phyloP scores from a whole-genome alignment of 2,329 filamentous ascomycete species.

The Aschersonia sp. region DNA sequence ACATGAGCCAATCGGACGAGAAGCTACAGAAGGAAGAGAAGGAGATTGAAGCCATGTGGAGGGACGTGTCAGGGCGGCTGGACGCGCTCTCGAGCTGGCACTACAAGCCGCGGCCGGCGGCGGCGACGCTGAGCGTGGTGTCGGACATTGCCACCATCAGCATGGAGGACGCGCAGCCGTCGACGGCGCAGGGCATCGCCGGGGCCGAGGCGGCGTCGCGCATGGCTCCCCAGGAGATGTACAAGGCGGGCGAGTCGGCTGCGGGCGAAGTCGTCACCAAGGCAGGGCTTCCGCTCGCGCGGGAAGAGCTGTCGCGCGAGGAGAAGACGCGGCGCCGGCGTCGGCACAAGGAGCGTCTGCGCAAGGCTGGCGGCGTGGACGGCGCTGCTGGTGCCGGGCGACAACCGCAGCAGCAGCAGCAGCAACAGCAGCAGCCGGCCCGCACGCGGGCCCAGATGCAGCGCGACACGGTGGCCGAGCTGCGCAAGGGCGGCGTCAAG shows the following conservation, averaged over 20 bases:
- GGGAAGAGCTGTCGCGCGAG: constrained; percentile 77
- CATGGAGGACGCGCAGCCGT: constrained; percentile 92
- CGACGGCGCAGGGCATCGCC: constrained; percentile 59
- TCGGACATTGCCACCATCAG: constrained; percentile 79
- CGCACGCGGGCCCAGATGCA: constrained; percentile 37
- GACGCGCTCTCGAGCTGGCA: constrained; percentile 88
- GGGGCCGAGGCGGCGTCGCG: constrained; percentile 51
- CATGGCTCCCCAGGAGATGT: constrained; percentile 89
- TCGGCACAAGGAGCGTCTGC: constrained; percentile 73
- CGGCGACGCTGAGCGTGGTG: constrained; percentile 72
- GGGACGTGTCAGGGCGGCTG: constrained; percentile 61
- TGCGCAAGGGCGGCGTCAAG: constrained; percentile 79
- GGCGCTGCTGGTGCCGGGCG: constrained; percentile 1
- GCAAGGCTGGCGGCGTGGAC: constrained; percentile 44
- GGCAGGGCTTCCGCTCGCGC: constrained; percentile 61
- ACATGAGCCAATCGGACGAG: constrained; percentile 69
- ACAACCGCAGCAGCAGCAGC: not conserved
- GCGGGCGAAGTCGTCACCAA: constrained; percentile 63
- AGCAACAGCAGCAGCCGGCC: not conserved
- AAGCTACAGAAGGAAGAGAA: constrained; percentile 69
- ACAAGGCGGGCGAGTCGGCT: constrained; percentile 59
- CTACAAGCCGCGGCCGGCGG: constrained; percentile 79
- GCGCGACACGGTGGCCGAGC: constrained; percentile 42
- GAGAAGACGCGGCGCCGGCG: constrained; percentile 65
- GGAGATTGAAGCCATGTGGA: constrained; percentile 75